Conservation (phyloP, 371 early-diverging fungal species). For the Mortierella sp. region DNA sequence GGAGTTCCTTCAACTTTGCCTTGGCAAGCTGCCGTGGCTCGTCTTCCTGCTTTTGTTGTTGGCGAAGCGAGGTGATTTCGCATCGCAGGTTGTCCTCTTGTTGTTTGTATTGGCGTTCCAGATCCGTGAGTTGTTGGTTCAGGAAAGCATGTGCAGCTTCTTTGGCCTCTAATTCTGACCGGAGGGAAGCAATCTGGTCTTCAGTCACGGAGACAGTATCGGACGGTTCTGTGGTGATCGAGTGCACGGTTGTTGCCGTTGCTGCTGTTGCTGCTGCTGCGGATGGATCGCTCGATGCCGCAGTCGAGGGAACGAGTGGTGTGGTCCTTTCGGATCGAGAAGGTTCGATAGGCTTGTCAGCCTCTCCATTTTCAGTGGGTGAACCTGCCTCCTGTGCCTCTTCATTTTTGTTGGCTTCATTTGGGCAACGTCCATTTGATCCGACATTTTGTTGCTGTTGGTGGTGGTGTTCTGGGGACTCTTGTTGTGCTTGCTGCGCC, state of each 20-base stretch:
- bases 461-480: not conserved
- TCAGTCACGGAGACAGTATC: conserved; percentile 17
- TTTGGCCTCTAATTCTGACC: conserved; percentile 44
- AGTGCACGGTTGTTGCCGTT: not conserved
- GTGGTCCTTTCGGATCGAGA: not conserved
- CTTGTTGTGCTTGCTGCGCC: not conserved
- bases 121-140: conserved; percentile 37
- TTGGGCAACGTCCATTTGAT: too few relatives aligned
- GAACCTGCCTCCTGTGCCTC: not conserved
- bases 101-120: conserved; percentile 44
- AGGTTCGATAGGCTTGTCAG: too few relatives aligned
- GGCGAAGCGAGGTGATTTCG: conserved; percentile 50
- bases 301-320: not conserved
- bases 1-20: conserved; percentile 54
- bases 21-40: conserved; percentile 56
- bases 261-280: not conserved
- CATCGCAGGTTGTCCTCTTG: conserved; percentile 50
- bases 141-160: conserved; percentile 44
- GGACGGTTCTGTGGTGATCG: conserved; percentile 4
- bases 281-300: not conserved
- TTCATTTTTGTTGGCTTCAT: too few relatives aligned
- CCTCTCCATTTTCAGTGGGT: too few relatives aligned
- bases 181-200: conserved; percentile 26
- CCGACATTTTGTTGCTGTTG: not conserved
- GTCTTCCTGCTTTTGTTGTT: conserved; percentile 54